Evolutionary conservation across 2,329 filamentous ascomycete species (phyloP).

Genomic region (Ophiostoma populinum): DNA sequence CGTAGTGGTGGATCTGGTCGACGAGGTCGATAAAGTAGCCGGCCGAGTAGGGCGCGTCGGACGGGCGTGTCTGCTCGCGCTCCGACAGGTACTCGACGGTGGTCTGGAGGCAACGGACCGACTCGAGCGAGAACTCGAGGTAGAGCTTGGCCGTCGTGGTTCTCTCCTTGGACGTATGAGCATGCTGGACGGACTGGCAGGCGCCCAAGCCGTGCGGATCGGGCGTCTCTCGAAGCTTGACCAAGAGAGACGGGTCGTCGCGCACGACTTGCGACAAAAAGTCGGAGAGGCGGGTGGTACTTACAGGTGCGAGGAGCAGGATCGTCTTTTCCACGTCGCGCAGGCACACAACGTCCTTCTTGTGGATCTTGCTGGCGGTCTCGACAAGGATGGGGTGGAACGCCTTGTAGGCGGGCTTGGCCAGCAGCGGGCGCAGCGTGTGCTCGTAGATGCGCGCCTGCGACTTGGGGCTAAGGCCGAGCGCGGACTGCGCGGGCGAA

Average conservation of each 20-base stretch:
- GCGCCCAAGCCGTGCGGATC: too few species aligned
- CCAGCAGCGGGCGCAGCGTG: constrained; percentile 61
- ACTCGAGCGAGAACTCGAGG: constrained; percentile 76
- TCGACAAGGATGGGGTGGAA: constrained; percentile 68
- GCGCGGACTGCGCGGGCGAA: constrained; percentile 30
- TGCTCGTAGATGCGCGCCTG: constrained; percentile 64
- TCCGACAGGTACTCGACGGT: constrained; percentile 76
- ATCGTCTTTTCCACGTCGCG: constrained; percentile 89
- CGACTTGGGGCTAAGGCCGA: constrained; percentile 48
- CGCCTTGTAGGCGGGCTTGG: constrained; percentile 53
- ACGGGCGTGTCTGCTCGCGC: constrained; percentile 66
- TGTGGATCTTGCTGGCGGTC: constrained; percentile 61
- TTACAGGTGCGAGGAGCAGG: constrained; percentile 83
- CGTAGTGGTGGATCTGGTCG: constrained; percentile 84
- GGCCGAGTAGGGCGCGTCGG: constrained; percentile 83
- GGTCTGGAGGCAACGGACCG: constrained; percentile 76
- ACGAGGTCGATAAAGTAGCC: constrained; percentile 94
- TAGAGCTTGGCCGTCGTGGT: constrained; percentile 55
- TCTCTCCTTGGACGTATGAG: constrained; percentile 47
- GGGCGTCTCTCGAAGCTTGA: too few species aligned
- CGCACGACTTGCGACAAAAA: too few species aligned
- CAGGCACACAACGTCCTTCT: constrained; percentile 76
- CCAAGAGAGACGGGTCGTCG: too few species aligned
- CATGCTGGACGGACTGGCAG: too few species aligned
- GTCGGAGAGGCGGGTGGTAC: constrained; percentile 24